Evolutionary conservation across 2,329 filamentous ascomycete genomes (phyloP), one percentile per base, ranked within the genome.

Genomic region (Raffaelea deltoideospora): DNA sequence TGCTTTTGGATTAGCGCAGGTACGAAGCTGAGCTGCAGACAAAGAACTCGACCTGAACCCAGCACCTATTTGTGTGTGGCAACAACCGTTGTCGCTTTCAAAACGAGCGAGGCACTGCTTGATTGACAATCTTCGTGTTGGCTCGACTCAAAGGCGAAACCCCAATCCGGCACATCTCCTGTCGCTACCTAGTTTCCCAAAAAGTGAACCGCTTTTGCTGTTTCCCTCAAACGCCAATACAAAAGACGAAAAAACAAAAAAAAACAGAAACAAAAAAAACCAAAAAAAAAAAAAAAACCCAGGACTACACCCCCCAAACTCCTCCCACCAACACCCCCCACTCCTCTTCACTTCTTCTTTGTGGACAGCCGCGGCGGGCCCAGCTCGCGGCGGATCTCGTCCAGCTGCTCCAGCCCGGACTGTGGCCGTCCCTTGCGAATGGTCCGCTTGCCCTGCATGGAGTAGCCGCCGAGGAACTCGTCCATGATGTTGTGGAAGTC

Each of bases 401-500:
- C 90, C 41, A 96, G 64, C 63, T 96, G 84, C 57, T 83, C 77
- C 45, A 95, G 67, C 1, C 90, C 90, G 41, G 71, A 82, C 53
- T 81, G 79, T 45, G 80, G 76, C 52, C 79, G 83, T 15, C 79
- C 79, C 59, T 87, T 85, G 61, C 87, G 88, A 17, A 85, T 71
- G 10, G 67, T 64, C 54, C 76, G 78, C 61, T 85, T 86, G 2
- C 79, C 79, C 19, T 69, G 69, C 57, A 75, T 78, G 10, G 72
- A 72, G 52, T 83, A 79, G 24, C 66, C 76, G 9, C 76, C 81
- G 20, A 96, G 60, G 59, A 98, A 98, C 39, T 94, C 87, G 52
- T 96, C 88, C 66, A 98, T 76, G 53, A 96, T 85, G 42, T 66
- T 72, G 53, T 94, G 79, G 56, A 98, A 94, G 53, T 95, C 87